Evolutionary conservation across 1,284 basidiomycete species (phyloP), one percentile per base, ranked within the genome.

Genomic region (Marasmius oreades): DNA sequence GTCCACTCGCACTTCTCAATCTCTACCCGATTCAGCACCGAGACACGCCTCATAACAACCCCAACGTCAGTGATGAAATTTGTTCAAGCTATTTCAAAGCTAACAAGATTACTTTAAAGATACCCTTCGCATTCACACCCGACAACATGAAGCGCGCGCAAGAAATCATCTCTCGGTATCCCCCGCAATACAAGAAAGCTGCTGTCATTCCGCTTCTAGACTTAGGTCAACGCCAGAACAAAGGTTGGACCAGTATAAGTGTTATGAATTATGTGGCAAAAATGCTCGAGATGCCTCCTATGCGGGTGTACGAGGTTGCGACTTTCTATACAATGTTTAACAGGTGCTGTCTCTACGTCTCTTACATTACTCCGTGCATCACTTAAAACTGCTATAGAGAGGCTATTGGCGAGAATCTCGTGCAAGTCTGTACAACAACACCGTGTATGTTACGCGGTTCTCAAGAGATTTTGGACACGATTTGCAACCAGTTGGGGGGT

Each of bases 271-370:
- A 95, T 66, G 90, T 99, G 48, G 96, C 96, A 1, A 86, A 89
- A 61, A 75, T 96, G 37, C 81, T 99, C 54, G 93, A 93, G 68
- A 93, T 99, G 87, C 93, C 92, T 7, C 92, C 93, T 55, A 99
- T 99, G 97, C 88, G 96, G 18, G 97, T 99, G 5, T 99, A 99
- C 73, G 97, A 99, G 76, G 97, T 99, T 52, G 96, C 97, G 12
- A 97, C 95, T 11, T 99, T 99, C 78, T 99, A 99, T 75, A 99
- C 96, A 63, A 98, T 99, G 96, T 98, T 94, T 80, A 97, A 96
- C 78, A 84, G 93, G 90, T 67, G 31, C 57, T 16, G 26, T 46
- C 51, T 20, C 28, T 39, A 23, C 8, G 18, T 48, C n/a, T 20
- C 39, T 22, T 51, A n/a, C n/a, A n/a, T 8, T 6, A 44, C 51